Base-by-base conservation (phyloP, 306 rosid genomes). In the Quercus dentata region DNA sequence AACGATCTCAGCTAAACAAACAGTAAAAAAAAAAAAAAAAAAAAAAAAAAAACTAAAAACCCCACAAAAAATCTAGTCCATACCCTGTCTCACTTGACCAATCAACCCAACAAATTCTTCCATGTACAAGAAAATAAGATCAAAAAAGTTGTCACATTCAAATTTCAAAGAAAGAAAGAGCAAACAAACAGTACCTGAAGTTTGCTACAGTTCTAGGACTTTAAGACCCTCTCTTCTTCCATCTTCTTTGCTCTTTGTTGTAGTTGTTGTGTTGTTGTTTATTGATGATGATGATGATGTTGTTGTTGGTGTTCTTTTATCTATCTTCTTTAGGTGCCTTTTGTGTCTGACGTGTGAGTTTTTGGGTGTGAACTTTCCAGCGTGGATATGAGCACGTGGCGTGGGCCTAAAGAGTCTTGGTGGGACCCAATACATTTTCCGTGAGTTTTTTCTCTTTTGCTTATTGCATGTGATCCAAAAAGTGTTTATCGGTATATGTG, bases 361-460 rank as follows among this genome's bases (percentile, higher is more conserved):
- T 25, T 27, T 25, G 85, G 71, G 61, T 30, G 58, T 78, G 88
- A 88, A 89, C 92, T 88, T 92, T 92, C 89, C 97, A 89, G 90
- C 97, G 78, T 94, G 98, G 98, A 88, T 15, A 57, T 23, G 79
- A 73, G 51, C 74, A 87, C 91, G 87, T 87, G 89, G 89, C 70
- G 0, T 1, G 19, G 3, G 6, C 1, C 46, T 38, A 38, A 38
- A 7, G 46, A 2, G 46, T 11, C 2, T 76, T 73, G 5, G 81
- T 78, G 82, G 90, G 98, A 75, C 81, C 94, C 85, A 84, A 1
- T 76, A 82, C 80, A 89, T 87, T 91, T 81, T 94, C 94, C 90
- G 64, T 27, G 73, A 56, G 63, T 74, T 13, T 3, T 2, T 49
- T 49, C 2, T 12, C 0, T 12, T 49, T 38, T 38, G 2, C 46